phyloP scores from a whole-genome alignment of 345 rosid species.

The Corchorus capsularis region DNA sequence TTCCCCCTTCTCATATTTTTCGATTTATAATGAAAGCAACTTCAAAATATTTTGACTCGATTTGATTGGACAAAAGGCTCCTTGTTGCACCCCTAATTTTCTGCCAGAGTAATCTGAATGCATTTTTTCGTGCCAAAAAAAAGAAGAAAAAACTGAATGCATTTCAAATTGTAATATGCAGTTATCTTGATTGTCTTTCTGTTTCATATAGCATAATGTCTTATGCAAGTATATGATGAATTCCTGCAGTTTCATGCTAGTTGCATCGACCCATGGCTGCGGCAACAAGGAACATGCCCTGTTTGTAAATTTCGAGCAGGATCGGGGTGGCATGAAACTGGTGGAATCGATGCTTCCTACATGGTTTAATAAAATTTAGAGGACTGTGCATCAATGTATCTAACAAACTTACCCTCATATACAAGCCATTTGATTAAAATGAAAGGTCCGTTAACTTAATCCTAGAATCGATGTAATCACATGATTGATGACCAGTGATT shows the following conservation, averaged over 20 bases:
- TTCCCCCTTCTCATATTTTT: too few relatives aligned
- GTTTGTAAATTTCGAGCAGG: slow-evolving; percentile 76
- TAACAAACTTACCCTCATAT: background rate
- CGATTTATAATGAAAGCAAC: background rate
- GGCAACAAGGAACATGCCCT: slow-evolving; percentile 87
- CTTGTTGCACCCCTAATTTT: background rate
- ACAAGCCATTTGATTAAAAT: background rate
- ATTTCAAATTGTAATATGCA: background rate
- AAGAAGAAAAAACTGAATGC: background rate
- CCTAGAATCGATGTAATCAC: background rate
- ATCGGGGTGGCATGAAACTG: slow-evolving; percentile 59
- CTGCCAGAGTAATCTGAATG: too few relatives aligned
- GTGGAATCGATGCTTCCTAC: slow-evolving; percentile 50
- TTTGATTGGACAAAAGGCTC: background rate
- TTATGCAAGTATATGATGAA: background rate
- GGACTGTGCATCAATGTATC: slow-evolving; percentile 21
- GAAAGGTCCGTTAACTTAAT: slow-evolving; percentile 10
- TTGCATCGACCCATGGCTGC: slow-evolving; percentile 81
- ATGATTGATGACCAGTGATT: background rate
- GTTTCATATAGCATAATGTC: background rate
- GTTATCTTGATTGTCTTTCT: background rate
- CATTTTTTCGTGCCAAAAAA: too few relatives aligned
- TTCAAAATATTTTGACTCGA: background rate
- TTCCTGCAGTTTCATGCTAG: slow-evolving; percentile 73
- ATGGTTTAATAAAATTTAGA: slow-evolving; percentile 41